Evolutionary conservation across 768 basidiomycete genomes (phyloP), one percentile per base, ranked within the genome.

Genomic region (Leucosporidium scottii): DNA sequence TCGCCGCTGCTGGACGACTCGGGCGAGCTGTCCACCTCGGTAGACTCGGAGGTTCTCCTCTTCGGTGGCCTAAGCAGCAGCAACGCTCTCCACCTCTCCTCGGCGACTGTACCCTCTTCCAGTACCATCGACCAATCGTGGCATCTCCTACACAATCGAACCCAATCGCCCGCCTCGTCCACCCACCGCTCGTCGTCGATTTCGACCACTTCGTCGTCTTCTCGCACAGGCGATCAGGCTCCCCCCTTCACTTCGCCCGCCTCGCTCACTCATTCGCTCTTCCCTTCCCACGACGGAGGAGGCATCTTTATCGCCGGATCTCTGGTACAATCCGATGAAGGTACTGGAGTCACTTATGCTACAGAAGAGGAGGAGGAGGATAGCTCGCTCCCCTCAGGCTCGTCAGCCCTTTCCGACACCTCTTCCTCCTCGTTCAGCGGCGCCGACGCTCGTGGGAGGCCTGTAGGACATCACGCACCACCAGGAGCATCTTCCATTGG

Each of bases 231-330:
- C 12, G 15, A 51, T 15, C 50, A 23, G 25, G 8, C 2, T 8
- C 39, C 39, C 15, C 39, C 39, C 8, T 13, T 44, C 39, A 13
- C 39, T 44, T 54, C 53, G 20, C 53, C 53, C 27, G 53, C 53
- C 12, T 54, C 53, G 13, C 53, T 49, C 47, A 34, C 49, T 20
- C 20, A 39, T 8, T 65, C 64, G 10, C 47, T 65, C n/a, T 48
- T 65, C 23, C 64, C 64, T 39, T 51, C 58, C 10, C 64, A 65
- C 49, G 64, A 65, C 49, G 64, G 64, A 21, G 50, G 49, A 23
- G 64, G 64, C 18, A 44, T 59, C 20, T 65, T 65, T 30, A 54
- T 30, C 53, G 30, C 53, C 10, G 17, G 48, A 2, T 30, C 60
- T 44, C 15, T 54, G 15, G 30, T 30, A 30, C 53, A 25, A 54